phyloP scores from a whole-genome alignment of 441 rosid species.

The Arabidopsis hybrid region DNA sequence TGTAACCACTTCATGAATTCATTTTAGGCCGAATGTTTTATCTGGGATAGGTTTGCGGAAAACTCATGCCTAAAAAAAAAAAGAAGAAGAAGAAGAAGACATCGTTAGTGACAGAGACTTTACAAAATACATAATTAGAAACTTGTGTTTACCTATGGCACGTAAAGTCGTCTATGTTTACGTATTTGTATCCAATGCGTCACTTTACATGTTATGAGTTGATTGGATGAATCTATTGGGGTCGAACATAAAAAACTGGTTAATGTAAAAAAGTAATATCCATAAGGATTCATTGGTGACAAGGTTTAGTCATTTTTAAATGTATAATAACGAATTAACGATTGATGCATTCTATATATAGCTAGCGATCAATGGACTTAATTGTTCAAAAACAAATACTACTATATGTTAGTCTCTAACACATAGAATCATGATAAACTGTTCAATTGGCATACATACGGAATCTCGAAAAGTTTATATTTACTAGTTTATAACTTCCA shows the following conservation, averaged over 20 bases:
- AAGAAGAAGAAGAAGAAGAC: neutral
- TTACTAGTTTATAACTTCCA: neutral
- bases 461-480: neutral
- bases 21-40: neutral
- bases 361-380: neutral
- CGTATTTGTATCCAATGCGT: slow-evolving; percentile 18
- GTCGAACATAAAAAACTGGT: neutral
- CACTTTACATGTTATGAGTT: slow-evolving; percentile 1
- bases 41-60: neutral
- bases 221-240: neutral
- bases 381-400: neutral
- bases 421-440: neutral
- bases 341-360: neutral
- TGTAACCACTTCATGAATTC: neutral
- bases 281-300: neutral
- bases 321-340: neutral
- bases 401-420: neutral
- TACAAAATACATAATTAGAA: neutral
- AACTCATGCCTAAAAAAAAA: too few species aligned
- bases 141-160: slow-evolving; percentile 24
- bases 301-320: neutral
- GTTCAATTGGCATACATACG: neutral
- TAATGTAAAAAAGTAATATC: neutral
- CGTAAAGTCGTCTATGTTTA: slow-evolving; percentile 34
- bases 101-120: neutral